These are phyloP conservation scores for Capronia epimyces DNA, from an alignment of 2,329 filamentous ascomycete species.

Conservation along the genomic window DNA sequence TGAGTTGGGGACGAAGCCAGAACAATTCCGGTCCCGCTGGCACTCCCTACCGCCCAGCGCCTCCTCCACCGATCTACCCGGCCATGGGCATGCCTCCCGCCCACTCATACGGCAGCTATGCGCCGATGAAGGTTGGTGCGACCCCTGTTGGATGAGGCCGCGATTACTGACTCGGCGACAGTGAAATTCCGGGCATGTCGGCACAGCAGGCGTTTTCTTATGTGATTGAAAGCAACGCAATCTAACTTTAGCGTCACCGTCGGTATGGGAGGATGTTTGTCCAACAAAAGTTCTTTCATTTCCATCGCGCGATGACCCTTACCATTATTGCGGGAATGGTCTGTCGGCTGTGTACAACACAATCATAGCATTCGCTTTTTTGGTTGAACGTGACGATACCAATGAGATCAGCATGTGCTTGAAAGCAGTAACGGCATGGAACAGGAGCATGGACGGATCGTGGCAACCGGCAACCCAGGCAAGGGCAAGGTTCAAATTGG, in stretches of 20 bases:
- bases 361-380: slow-evolving; percentile 23
- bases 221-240: slow-evolving; percentile 26
- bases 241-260: slow-evolving; percentile 28
- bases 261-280: slow-evolving; percentile 27
- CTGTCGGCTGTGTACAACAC: slow-evolving; percentile 27
- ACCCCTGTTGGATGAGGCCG: background rate
- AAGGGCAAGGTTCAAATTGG: background rate
- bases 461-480: slow-evolving; percentile 7
- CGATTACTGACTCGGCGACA: slow-evolving; percentile 16
- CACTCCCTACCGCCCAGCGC: slow-evolving; percentile 92
- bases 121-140: slow-evolving; percentile 59
- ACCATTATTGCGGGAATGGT: slow-evolving; percentile 19
- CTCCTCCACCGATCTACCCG: slow-evolving; percentile 68
- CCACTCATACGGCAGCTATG: slow-evolving; percentile 60
- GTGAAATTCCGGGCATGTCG: slow-evolving; percentile 16
- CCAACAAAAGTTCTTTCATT: slow-evolving; percentile 25
- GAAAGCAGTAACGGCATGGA: slow-evolving; percentile 20
- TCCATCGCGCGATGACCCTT: slow-evolving; percentile 22
- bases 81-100: slow-evolving; percentile 63
- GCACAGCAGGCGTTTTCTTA: slow-evolving; percentile 25
- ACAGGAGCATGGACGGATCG: slow-evolving; percentile 22
- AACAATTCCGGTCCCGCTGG: slow-evolving; percentile 97
- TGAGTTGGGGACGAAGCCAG: slow-evolving; percentile 96
- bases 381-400: slow-evolving; percentile 23
- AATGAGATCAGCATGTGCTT: slow-evolving; percentile 23